Evolutionary conservation across 495 filamentous ascomycete genomes (phyloP), one percentile per base, ranked within the genome.

Genomic region (Xylaria scruposa): DNA sequence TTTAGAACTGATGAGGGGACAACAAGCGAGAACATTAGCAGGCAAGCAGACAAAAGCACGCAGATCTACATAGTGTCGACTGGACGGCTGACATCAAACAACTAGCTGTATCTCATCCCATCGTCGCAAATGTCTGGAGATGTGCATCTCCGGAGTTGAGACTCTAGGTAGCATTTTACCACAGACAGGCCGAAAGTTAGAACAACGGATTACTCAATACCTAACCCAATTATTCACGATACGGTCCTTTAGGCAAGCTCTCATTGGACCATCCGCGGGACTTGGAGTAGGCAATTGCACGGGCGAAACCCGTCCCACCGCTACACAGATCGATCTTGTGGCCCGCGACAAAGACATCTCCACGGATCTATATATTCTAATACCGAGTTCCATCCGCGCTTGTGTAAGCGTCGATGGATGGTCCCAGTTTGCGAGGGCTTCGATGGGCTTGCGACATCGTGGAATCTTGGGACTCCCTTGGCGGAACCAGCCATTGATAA

Each of bases 101-200:
- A 65, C 38, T 38, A 21, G 26, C 7, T 62, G n/a, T 17, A 46
- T 49, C 62, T 47, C 42, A 65, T 47, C 33, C 13, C 62, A 33
- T 49, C 42, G n/a, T n/a, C 38, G 62, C n/a, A 19, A 24, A 47
- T 29, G 26, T 56, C 65, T 67, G 49, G 65, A 67, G 65, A 67
- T 67, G 65, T 67, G 65, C 65, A 67, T 67, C 65, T 67, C 65
- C 65, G 65, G 65, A 24, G 65, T 60, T 33, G 29, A 56, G 36
- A 4, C 17, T 38, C 26, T 3, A 65, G 42, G 62, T 46, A 47
- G 42, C 42, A 65, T 65, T 40, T 0, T 17, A 19, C 62, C 62
- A 65, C 19, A 33, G 62, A 47, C n/a, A 47, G 46, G 26, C 46
- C 21, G 6, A 3, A 66, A 15, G 29, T 31, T 31, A 31, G 29